Evolutionary conservation across 257 asterid species (phyloP).

Genomic region (Henckelia pumila): DNA sequence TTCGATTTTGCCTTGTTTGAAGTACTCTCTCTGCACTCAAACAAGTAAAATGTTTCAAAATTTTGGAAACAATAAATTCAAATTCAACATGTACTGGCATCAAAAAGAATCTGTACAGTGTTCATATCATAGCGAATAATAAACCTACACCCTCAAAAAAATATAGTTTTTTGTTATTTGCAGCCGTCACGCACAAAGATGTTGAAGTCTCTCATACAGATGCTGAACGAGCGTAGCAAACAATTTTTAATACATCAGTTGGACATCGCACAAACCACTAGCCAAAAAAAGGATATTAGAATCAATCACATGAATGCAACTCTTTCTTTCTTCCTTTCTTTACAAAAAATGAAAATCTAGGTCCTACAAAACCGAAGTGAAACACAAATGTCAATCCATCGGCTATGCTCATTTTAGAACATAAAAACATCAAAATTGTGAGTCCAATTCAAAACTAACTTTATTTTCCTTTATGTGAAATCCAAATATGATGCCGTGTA

Average conservation of each 20-base stretch:
- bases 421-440: neutral
- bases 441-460: neutral
- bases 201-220: neutral
- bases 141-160: slow-evolving; percentile 5
- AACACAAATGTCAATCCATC: slow-evolving; percentile 6
- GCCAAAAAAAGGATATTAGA: slow-evolving; percentile 5
- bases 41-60: slow-evolving; percentile 19
- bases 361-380: neutral
- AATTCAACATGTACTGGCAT: slow-evolving; percentile 10
- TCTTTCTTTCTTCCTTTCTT: neutral
- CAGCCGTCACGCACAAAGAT: slow-evolving; percentile 13
- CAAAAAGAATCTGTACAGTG: slow-evolving; percentile 10
- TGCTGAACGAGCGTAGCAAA: neutral
- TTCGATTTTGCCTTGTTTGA: slow-evolving; percentile 90
- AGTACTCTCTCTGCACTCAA: slow-evolving; percentile 88
- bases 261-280: neutral
- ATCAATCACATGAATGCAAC: neutral
- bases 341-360: slow-evolving; percentile 16
- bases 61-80: slow-evolving; percentile 3
- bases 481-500: neutral
- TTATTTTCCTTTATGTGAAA: neutral
- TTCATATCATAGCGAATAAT: too few species aligned
- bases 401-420: slow-evolving; percentile 1
- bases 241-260: neutral
- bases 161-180: slow-evolving; percentile 1